These are phyloP conservation scores for Graphilbum fragrans DNA, from an alignment of 2,329 filamentous ascomycete genomes.

Conservation along the genomic window DNA sequence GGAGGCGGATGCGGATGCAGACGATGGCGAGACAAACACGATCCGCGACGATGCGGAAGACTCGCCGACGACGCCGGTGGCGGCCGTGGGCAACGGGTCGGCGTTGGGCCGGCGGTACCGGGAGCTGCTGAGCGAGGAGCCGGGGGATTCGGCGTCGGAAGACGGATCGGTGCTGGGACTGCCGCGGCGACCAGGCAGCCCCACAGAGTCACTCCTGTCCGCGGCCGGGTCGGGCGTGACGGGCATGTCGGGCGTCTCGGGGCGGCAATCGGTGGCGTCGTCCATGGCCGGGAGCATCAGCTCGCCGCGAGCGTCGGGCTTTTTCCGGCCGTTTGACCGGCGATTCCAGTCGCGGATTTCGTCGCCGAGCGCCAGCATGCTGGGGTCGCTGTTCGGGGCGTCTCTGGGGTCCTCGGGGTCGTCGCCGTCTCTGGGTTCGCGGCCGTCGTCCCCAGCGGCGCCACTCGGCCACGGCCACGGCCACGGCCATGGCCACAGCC, in stretches of 20 bases:
- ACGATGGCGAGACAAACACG: not conserved
- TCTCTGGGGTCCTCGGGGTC: no score
- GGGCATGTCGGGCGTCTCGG: conserved; percentile 46
- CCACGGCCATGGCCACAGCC: conserved; percentile 54
- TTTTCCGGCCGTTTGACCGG: conserved; percentile 85
- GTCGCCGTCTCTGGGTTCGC: conserved; percentile 55
- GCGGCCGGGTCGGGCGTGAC: conserved; percentile 72
- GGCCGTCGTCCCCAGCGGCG: conserved; percentile 30
- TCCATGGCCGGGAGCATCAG: conserved; percentile 48
- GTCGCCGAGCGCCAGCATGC: conserved; percentile 31
- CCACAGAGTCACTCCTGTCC: conserved; percentile 55
- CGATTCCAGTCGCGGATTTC: conserved; percentile 81
- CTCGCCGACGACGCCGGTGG: conserved; percentile 13
- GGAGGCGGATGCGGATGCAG: no score
- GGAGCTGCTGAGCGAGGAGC: conserved; percentile 27
- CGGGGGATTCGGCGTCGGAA: conserved; percentile 36
- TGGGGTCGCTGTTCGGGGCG: conserved; percentile 40
- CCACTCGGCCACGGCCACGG: conserved; percentile 63
- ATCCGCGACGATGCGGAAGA: conserved; percentile 24
- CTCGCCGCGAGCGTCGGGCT: conserved; percentile 47
- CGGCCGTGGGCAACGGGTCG: conserved; percentile 10
- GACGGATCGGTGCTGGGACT: conserved; percentile 37
- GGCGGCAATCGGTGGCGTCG: conserved; percentile 49
- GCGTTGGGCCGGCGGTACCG: conserved; percentile 28
- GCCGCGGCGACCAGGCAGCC: conserved; percentile 50